phyloP scores from a whole-genome alignment of 2,329 filamentous ascomycete genomes.

The Pseudogymnoascus sp. region DNA sequence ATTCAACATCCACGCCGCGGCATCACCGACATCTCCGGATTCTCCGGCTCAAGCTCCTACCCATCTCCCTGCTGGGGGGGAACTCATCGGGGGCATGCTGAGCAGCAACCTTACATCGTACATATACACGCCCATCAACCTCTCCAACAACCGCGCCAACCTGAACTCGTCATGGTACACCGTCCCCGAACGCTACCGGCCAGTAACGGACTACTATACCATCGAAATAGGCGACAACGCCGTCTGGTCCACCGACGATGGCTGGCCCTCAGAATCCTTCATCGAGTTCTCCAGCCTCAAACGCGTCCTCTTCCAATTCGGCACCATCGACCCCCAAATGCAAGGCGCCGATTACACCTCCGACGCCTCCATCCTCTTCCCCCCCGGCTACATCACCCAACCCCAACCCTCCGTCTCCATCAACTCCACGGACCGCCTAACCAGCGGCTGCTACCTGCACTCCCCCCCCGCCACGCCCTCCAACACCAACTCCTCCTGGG shows the following conservation, averaged over 20 bases:
- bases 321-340: constrained; percentile 50
- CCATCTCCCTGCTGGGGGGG: constrained; percentile 36
- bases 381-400: constrained; percentile 35
- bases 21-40: constrained; percentile 35
- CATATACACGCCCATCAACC: constrained; percentile 44
- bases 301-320: constrained; percentile 48
- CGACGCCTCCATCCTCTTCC: constrained; percentile 47
- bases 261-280: constrained; percentile 56
- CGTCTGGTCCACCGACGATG: constrained; percentile 42
- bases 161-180: constrained; percentile 52
- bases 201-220: constrained; percentile 45
- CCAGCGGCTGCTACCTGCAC: constrained; percentile 46
- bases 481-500: constrained; percentile 46
- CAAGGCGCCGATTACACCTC: constrained; percentile 42
- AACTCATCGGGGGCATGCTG: constrained; percentile 41
- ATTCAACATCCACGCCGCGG: constrained; percentile 53
- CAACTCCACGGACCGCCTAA: constrained; percentile 34
- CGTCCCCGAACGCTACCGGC: constrained; percentile 33
- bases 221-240: constrained; percentile 29
- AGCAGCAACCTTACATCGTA: constrained; percentile 39
- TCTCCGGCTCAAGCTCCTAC: constrained; percentile 33
- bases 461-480: constrained; percentile 34
- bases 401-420: constrained; percentile 27
- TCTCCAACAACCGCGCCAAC: constrained; percentile 45
- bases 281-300: constrained; percentile 46